Evolutionary conservation across 73 alveolate species (phyloP), one percentile per base, ranked within the genome.

Genomic region (Loxodes magnus): DNA sequence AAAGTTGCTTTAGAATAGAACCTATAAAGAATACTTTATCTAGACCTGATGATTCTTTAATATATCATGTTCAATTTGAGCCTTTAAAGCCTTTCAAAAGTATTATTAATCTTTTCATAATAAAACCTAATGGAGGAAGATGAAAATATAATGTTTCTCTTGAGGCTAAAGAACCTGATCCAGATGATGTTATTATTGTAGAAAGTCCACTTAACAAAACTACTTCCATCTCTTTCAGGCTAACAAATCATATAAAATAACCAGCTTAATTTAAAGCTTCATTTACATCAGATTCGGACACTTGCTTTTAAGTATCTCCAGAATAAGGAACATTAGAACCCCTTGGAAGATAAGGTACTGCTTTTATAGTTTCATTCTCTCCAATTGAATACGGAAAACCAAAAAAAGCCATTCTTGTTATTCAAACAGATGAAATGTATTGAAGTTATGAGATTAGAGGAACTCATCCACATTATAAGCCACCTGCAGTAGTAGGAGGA

Each of bases 311-410:
- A 28, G 96, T 92, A 16, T 63, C 71, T 35, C 99, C 99, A 16
- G 88, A 72, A 54, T 70, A 68, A 34, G 99, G 99, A 2, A 69
- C 64, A 26, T 78, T 92, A 25, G 96, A 88, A 51, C 97, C 96
- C 9, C 68, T 68, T 64, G 99, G 99, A 15, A 88, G 89, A 51
- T 95, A 86, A 27, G 98, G 98, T n/a, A 92, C 96, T 12, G 75
- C 79, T 65, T 92, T 92, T 74, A 80, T 88, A 2, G 90, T 92
- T 19, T 73, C 96, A 20, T 92, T 88, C 62, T 79, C 94, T 25
- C 99, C 99, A 12, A 71, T 88, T 35, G 99, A 92, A 68, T 92
- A 92, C 70, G 99, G 99, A 17, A 85, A 90, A 70, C 88, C 94
- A 5, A 88, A 92, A 64, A 55, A 81, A 33, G 99, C 96, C 5